phyloP scores from a whole-genome alignment of 352 stramenopile species.

The Globisporangium irregulare region DNA sequence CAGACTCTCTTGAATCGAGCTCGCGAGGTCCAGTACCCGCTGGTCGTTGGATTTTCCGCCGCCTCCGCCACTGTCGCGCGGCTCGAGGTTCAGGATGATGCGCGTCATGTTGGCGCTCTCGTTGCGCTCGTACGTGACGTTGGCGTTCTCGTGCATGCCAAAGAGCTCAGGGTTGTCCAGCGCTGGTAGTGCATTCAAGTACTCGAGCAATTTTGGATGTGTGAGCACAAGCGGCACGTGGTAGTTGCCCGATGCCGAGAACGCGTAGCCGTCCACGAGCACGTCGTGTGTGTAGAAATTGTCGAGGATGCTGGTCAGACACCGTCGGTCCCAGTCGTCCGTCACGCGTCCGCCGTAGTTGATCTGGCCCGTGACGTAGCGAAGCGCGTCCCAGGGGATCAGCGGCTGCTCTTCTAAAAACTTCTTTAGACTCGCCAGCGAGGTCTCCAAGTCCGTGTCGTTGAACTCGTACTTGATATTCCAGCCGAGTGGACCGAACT shows the following conservation, averaged over 20 bases:
- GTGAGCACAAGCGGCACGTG: slow-evolving; percentile 61
- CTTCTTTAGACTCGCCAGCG: slow-evolving; percentile 83
- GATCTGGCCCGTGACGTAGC: slow-evolving; percentile 94
- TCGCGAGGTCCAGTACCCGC: slow-evolving; percentile 71
- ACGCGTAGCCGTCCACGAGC: slow-evolving; percentile 77
- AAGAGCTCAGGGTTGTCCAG: slow-evolving; percentile 94
- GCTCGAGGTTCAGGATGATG: slow-evolving; percentile 89
- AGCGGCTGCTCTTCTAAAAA: slow-evolving; percentile 91
- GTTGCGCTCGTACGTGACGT: slow-evolving; percentile 92
- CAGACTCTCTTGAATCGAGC: slow-evolving; percentile 62
- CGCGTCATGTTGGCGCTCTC: slow-evolving; percentile 88
- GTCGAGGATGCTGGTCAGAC: slow-evolving; percentile 90
- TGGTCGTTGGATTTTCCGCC: slow-evolving; percentile 84
- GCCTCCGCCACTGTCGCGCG: slow-evolving; percentile 60
- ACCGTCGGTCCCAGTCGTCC: slow-evolving; percentile 93
- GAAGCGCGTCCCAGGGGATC: slow-evolving; percentile 92
- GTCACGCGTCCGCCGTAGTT: slow-evolving; percentile 96
- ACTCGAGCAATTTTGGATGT: slow-evolving; percentile 62
- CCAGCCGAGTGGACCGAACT: slow-evolving; percentile 94
- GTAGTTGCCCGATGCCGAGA: slow-evolving; percentile 88
- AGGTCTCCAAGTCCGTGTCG: slow-evolving; percentile 94
- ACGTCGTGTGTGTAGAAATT: slow-evolving; percentile 90
- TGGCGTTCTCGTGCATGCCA: slow-evolving; percentile 96
- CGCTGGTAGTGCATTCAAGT: slow-evolving; percentile 78
- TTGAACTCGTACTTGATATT: slow-evolving; percentile 97